Evolutionary conservation across 441 rosid genomes (phyloP), one percentile per base, ranked within the genome.

Genomic region (Populus hybrid): DNA sequence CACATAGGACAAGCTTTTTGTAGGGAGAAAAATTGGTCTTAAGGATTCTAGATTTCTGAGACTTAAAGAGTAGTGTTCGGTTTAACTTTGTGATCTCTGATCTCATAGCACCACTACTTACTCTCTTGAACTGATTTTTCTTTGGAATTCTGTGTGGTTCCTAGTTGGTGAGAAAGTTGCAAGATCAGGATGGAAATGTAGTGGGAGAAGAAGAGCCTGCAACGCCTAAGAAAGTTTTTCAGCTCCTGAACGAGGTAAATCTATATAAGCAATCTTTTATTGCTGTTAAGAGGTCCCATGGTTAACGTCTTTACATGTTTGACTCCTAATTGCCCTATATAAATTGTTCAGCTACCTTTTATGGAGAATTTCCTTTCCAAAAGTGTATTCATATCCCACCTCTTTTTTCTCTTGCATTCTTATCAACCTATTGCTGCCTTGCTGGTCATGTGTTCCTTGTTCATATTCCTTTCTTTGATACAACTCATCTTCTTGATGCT

Each of bases 151-250:
- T 64, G 45, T 72, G 3, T 64, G 68, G 35, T 14, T 70, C 83
- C 78, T 84, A 96, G 98, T 83, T 96, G 85, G 84, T 89, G 75
- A 84, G 97, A 80, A 87, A 85, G 81, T 81, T 94, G 85, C 94
- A 82, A 86, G 88, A 89, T 70, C 94, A 89, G 78, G 98, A 93
- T 36, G 96, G 91, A 86, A 91, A 95, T 86, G 89, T 93, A 72
- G 91, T 89, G 80, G 98, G 94, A 64, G 95, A 93, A 82, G 98
- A 94, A 76, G 80, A 83, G 50, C 81, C 90, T n/a, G 84, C 92
- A 23, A 86, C 98, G 16, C 94, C 97, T 2, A 90, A 90, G 87
- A 92, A 79, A 83, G 85, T 91, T 74, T 92, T 96, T 78, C 98
- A 94, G 90, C 90, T 93, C 82, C 80, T 96, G 84, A 92, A 79